A percentile compares a stretch with the other conserved stretches of the same genome.
Conservation (phyloP, 176 grass and related monocot genomes). For the Melocanna baccifera region DNA sequence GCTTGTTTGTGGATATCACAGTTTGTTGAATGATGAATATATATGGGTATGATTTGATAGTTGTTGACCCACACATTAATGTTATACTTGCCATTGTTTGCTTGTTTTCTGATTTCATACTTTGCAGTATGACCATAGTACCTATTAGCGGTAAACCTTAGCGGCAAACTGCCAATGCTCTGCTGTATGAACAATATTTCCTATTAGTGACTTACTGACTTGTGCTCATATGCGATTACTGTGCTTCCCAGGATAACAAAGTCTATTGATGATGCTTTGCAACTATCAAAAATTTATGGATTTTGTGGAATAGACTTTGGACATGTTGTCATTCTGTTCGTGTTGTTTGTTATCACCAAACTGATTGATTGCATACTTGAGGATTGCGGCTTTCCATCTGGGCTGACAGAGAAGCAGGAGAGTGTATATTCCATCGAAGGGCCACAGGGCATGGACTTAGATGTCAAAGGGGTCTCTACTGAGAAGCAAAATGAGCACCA, state of each 20-base stretch:
- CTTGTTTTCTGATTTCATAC: neutral
- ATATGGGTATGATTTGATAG: neutral
- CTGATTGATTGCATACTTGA: slow-evolving; percentile 72
- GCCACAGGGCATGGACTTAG: slow-evolving; percentile 49
- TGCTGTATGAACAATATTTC: neutral
- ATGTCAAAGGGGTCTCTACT: slow-evolving; percentile 41
- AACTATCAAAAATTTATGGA: slow-evolving; percentile 55
- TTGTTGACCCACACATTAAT: neutral
- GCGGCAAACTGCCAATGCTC: neutral
- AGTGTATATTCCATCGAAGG: slow-evolving; percentile 33
- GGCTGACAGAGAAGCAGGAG: slow-evolving; percentile 25
- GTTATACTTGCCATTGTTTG: neutral
- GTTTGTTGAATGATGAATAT: neutral
- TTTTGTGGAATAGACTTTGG: slow-evolving; percentile 51
- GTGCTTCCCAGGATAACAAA: slow-evolving; percentile 62
- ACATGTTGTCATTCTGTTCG: slow-evolving; percentile 63
- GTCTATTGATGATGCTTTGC: slow-evolving; percentile 62
- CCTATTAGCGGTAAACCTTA: neutral
- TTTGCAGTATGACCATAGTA: neutral
- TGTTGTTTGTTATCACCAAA: slow-evolving; percentile 46
- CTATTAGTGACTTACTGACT: neutral
- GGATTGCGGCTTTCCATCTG: slow-evolving; percentile 60
- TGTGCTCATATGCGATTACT: slow-evolving; percentile 1
- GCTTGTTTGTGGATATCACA: neutral
- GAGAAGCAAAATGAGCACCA: slow-evolving; percentile 53